Conservation (phyloP, 768 basidiomycete species). For the Tephrocybe sp. region DNA sequence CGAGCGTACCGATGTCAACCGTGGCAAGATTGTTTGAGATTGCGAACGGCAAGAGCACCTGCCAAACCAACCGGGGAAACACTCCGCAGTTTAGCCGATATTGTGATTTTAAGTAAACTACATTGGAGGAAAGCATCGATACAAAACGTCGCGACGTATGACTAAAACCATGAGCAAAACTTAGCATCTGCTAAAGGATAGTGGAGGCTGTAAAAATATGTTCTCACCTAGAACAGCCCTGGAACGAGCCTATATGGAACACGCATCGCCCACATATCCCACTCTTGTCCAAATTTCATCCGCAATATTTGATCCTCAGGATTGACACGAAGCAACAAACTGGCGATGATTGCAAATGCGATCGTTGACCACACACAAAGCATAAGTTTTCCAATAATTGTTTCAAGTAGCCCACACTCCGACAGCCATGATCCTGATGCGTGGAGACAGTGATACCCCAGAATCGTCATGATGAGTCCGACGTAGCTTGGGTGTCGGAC, state of each 20-base stretch:
- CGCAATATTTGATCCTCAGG: constrained; percentile 33
- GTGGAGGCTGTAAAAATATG: background rate
- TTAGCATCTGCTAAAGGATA: background rate
- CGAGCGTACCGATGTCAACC: background rate
- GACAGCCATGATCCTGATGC: constrained; percentile 30
- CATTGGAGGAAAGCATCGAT: background rate
- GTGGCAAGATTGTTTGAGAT: background rate
- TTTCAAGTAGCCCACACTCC: constrained; percentile 29
- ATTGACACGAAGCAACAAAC: constrained; percentile 25
- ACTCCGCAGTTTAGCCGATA: background rate
- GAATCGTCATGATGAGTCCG: constrained; percentile 27
- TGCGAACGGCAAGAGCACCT: background rate
- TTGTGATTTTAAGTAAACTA: too few species aligned
- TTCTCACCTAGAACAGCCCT: constrained; percentile 24
- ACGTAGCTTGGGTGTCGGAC: constrained; percentile 40
- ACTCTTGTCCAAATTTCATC: constrained; percentile 24
- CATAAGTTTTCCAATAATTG: constrained; percentile 9
- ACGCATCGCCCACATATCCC: constrained; percentile 23
- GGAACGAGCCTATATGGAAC: constrained; percentile 33
- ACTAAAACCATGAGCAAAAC: background rate
- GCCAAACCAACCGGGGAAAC: background rate
- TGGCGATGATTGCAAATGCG: constrained; percentile 22
- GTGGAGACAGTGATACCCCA: constrained; percentile 24
- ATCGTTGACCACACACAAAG: constrained; percentile 23
- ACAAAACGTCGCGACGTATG: background rate